Base-by-base conservation (phyloP, 176 grass and related monocot species). In the Avena eriantha region DNA sequence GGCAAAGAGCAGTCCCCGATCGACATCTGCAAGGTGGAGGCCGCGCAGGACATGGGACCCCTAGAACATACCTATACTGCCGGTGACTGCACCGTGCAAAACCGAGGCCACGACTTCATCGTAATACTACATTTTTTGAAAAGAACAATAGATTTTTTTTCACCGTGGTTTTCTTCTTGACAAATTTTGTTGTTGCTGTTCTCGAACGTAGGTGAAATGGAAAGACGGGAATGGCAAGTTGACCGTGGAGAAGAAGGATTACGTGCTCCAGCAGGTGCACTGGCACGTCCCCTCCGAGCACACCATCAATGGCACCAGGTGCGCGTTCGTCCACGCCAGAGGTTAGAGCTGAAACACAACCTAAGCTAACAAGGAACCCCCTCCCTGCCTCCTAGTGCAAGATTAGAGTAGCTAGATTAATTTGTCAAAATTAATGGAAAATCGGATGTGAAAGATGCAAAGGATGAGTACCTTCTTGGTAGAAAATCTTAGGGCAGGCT, bases 241-340 rank as follows among this genome's bases (percentile, higher is more conserved):
- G 81, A 51, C 71, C 22, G 66, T 98, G 19, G 6, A 90, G 22
- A 87, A 81, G 36, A 90, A 69, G 35, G 8, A 76, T 50, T 98
- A 93, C 82, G 9, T 9, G 45, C 87, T 98, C 12, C 86, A 55
- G 63, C 93, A 92, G 80, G 68, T 86, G 82, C 93, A 98, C 85
- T 95, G 87, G 91, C 95, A 98, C 39, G 43, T 84, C 10, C 95
- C 95, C 67, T 92, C 93, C 0, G 95, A 98, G 76, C 95, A 98
- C 81, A 90, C 87, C 18, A 57, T 95, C 76, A 93, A 97, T 56
- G 91, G 91, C 75, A 82, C 48, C 78, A 86, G 79, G 95, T 97
- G 21, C 34, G 61, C 51, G 24, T 67, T 35, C 51, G 24, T 67
- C 49, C 49, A 65, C 39, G 1, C 23, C n/a, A 41, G 43, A 35